Conservation (phyloP, 768 basidiomycete genomes). For the Jaapia argillacea region DNA sequence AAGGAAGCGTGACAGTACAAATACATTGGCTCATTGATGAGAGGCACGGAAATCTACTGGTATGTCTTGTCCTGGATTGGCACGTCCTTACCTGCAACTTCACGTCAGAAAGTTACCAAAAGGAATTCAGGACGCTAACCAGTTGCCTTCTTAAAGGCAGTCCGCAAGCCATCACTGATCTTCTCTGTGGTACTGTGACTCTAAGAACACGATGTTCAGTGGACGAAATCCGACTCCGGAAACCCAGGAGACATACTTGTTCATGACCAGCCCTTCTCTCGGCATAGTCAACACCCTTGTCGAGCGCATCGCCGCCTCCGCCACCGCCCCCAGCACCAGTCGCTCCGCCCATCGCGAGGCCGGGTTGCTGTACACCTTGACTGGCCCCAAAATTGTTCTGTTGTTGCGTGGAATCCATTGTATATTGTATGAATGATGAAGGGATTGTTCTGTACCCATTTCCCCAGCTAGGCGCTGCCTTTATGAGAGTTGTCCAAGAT, state of each 20-base stretch:
- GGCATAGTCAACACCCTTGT: constrained; percentile 7
- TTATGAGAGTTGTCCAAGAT: background rate
- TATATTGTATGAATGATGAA: background rate
- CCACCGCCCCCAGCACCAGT: no score
- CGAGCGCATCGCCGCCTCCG: constrained; percentile 6
- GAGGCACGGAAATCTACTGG: background rate
- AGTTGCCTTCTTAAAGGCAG: constrained; percentile 7
- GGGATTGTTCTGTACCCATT: background rate
- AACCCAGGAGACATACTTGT: constrained; percentile 1
- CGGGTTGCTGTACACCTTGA: background rate
- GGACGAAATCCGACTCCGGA: background rate
- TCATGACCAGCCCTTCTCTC: constrained; percentile 8
- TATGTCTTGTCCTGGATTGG: constrained; percentile 8
- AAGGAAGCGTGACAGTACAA: no score
- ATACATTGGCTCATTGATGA: no score
- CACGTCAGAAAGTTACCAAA: background rate
- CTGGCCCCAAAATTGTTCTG: background rate
- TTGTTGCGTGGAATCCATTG: background rate
- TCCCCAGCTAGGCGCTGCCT: background rate
- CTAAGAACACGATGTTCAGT: constrained; percentile 1
- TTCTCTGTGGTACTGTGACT: constrained; percentile 8
- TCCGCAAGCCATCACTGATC: constrained; percentile 8
- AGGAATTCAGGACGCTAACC: background rate
- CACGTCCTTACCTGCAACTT: constrained; percentile 7
- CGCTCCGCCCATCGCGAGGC: no score